These are phyloP conservation scores for Tylopilus sp. DNA, from an alignment of 768 basidiomycete genomes.

Conservation along the genomic window DNA sequence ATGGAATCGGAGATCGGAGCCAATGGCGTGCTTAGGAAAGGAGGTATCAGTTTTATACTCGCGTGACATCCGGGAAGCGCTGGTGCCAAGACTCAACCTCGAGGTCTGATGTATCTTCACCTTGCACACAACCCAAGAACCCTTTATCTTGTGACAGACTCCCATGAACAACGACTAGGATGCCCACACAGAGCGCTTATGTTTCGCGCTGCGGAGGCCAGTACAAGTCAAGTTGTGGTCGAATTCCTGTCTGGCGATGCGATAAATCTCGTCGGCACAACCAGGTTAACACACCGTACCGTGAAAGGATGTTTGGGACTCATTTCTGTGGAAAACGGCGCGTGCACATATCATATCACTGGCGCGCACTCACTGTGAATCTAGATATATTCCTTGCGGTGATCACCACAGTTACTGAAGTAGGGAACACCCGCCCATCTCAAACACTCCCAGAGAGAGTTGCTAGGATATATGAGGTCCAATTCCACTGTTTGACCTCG, in stretches of 20 bases:
- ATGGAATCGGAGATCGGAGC: neutral
- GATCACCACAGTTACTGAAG: conserved; percentile 69
- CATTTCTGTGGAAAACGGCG: conserved; percentile 69
- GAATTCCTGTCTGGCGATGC: conserved; percentile 78
- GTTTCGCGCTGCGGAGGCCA: conserved; percentile 59
- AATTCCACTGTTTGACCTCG: conserved; percentile 84
- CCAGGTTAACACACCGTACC: conserved; percentile 65
- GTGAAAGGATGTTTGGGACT: conserved; percentile 85
- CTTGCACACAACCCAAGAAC: conserved; percentile 65
- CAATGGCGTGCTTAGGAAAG: too few relatives aligned
- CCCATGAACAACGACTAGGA: conserved; percentile 61
- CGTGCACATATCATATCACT: conserved; percentile 18
- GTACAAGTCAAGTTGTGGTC: conserved; percentile 68
- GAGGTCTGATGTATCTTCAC: conserved; percentile 68
- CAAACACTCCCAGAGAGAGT: conserved; percentile 60
- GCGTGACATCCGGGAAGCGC: conserved; percentile 1
- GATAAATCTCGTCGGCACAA: conserved; percentile 61
- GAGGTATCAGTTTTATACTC: too few relatives aligned
- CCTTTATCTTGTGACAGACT: conserved; percentile 68
- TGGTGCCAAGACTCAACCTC: neutral
- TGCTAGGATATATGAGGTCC: conserved; percentile 82
- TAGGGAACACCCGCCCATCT: conserved; percentile 68
- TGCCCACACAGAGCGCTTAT: conserved; percentile 62
- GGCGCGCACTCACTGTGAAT: conserved; percentile 3
- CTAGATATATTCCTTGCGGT: conserved; percentile 85